A percentile compares a stretch with the other conserved stretches of the same genome.
Evolutionary conservation across 2,329 filamentous ascomycete genomes (phyloP).

Genomic region (Cryphonectria naterciae): DNA sequence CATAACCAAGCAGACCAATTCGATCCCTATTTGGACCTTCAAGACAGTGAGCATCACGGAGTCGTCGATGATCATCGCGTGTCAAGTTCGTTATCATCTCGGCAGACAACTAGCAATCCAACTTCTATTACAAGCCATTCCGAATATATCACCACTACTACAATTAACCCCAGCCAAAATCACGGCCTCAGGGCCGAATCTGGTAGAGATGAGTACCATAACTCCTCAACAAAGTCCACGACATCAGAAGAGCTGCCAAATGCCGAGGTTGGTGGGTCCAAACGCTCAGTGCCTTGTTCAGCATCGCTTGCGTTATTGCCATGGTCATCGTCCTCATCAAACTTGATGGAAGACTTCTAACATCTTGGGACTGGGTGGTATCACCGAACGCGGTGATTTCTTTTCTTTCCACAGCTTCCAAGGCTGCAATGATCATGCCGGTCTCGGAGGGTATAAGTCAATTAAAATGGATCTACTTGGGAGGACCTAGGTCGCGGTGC

Average conservation of each 20-base stretch:
- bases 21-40: neutral
- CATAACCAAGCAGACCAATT: neutral
- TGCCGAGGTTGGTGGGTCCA: neutral
- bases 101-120: neutral
- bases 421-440: constrained; percentile 1
- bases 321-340: neutral
- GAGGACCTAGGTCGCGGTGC: neutral
- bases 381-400: constrained; percentile 9
- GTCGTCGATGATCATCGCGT: neutral
- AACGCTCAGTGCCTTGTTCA: neutral
- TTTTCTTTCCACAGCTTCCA: constrained; percentile 7
- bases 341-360: neutral
- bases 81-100: neutral
- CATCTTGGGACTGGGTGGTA: neutral
- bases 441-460: constrained; percentile 10
- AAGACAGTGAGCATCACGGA: neutral
- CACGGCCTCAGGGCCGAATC: neutral
- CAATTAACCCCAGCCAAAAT: neutral
- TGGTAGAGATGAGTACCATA: neutral
- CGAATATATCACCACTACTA: neutral
- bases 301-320: neutral
- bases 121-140: neutral
- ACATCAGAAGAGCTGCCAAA: neutral
- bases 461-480: constrained; percentile 2
- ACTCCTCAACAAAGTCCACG: neutral